Base-by-base conservation (phyloP, 139 green algal genomes). In the Deuterostichococcus epilithicus region DNA sequence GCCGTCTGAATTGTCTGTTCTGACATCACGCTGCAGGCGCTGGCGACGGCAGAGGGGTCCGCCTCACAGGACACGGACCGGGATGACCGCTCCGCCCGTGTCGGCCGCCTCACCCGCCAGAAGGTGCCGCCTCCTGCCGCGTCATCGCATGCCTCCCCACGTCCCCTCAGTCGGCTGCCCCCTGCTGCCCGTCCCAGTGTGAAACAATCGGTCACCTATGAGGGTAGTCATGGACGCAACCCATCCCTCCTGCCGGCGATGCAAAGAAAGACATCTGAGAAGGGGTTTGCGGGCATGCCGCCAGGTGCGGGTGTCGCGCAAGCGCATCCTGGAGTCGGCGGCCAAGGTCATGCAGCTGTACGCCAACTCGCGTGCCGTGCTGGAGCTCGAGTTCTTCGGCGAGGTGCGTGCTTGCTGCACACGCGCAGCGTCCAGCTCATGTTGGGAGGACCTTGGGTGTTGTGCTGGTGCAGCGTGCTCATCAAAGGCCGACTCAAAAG, bases 371-470 rank as follows among this genome's bases (percentile, higher is more conserved):
- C 68, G 82, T 0, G 80, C 87, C 10, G 86, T 92, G 26, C 81
- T 94, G 63, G 94, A 98, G 85, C 85, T 98, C 32, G 94, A 98
- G 84, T 98, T 95, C 86, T 97, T 97, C 78, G 86, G 87, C 25
- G 95, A 99, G 85, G 87, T 63, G 52, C 42, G 42, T 8, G 42
- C 10, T 13, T 23, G 42, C 42, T 52, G 39, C 69, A 60, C 37
- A 71, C 13, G 42, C 42, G n/a, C n/a, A n/a, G n/a, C n/a, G n/a
- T n/a, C n/a, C n/a, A n/a, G n/a, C n/a, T n/a, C n/a, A n/a, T n/a
- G n/a, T n/a, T n/a, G n/a, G n/a, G n/a, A n/a, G n/a, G n/a, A n/a
- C n/a, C n/a, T n/a, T n/a, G n/a, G n/a, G n/a, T n/a, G n/a, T n/a
- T n/a, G n/a, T n/a, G n/a, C n/a, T n/a, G n/a, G n/a, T n/a, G n/a